A percentile compares a stretch with the other conserved stretches of the same genome.
phyloP scores from a whole-genome alignment of 2,329 filamentous ascomycete species.

The Furcasterigmium sp. region DNA sequence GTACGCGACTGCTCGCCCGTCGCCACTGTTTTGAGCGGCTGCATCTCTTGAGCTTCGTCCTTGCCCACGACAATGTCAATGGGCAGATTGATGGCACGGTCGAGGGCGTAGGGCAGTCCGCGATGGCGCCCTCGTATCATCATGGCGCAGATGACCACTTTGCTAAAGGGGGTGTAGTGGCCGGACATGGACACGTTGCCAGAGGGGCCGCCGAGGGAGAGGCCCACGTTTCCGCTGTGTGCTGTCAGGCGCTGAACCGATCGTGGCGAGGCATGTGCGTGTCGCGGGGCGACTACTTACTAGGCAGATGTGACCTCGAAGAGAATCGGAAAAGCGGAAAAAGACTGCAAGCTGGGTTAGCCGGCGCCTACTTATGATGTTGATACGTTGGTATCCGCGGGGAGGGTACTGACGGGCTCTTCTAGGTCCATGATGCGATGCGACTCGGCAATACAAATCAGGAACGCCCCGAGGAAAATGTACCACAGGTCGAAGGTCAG shows the following conservation, averaged over 20 bases:
- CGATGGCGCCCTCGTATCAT: constrained; percentile 31
- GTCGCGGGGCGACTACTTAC: constrained; percentile 13
- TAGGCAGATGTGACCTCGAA: constrained; percentile 28
- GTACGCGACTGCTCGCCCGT: no score
- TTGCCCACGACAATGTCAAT: neutral
- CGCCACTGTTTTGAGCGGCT: no score
- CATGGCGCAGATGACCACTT: constrained; percentile 29
- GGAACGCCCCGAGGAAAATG: constrained; percentile 30
- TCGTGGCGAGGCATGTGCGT: neutral
- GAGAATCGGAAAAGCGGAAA: constrained; percentile 22
- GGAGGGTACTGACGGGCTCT: constrained; percentile 1
- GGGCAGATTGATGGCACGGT: constrained; percentile 21
- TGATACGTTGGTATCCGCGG: neutral
- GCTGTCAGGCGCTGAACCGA: constrained; percentile 1
- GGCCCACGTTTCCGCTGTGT: constrained; percentile 27
- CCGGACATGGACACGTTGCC: constrained; percentile 23
- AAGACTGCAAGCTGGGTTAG: constrained; percentile 14
- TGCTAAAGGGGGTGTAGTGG: constrained; percentile 23
- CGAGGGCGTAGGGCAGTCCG: constrained; percentile 25
- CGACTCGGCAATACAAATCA: constrained; percentile 20
- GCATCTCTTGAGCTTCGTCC: neutral
- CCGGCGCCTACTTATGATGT: neutral
- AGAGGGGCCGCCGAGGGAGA: constrained; percentile 26
- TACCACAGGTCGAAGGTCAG: constrained; percentile 36
- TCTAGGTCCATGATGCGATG: constrained; percentile 2